These are phyloP conservation scores for Dalbergia cultrata DNA, from an alignment of 306 rosid species.

Conservation along the genomic window DNA sequence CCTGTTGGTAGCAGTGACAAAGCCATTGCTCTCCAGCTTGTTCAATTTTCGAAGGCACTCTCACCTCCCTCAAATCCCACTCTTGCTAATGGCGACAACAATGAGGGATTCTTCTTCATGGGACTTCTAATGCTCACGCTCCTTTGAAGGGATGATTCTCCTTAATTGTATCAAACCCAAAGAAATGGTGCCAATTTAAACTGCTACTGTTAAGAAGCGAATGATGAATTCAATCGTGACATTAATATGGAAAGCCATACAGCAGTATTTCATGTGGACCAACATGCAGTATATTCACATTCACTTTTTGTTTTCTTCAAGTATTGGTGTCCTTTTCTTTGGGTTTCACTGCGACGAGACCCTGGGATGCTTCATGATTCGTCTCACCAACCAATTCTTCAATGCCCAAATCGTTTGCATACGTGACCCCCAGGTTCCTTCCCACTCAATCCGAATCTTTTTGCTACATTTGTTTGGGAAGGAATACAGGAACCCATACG, in stretches of 20 bases:
- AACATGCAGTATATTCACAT: too few relatives aligned
- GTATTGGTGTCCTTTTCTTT: too few relatives aligned
- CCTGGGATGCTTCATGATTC: conserved; percentile 99
- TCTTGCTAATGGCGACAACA: conserved; percentile 42
- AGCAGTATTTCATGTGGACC: too few relatives aligned
- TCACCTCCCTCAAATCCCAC: conserved; percentile 21
- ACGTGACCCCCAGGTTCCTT: conserved; percentile 77
- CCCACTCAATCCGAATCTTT: too few relatives aligned
- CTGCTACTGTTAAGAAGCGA: too few relatives aligned
- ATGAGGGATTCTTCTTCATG: conserved; percentile 29
- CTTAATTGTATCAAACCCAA: too few relatives aligned
- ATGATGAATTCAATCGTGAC: too few relatives aligned
- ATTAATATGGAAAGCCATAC: too few relatives aligned
- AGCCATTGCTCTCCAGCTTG: conserved; percentile 20
- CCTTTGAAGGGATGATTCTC: conserved; percentile 45
- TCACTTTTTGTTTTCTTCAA: too few relatives aligned
- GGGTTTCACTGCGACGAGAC: conserved; percentile 90
- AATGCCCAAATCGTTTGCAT: conserved; percentile 84
- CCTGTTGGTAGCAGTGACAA: conserved; percentile 35
- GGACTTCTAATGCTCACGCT: conserved; percentile 47
- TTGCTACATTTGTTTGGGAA: too few relatives aligned
- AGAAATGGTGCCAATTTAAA: too few relatives aligned
- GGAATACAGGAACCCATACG: too few relatives aligned
- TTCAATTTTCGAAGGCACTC: conserved; percentile 28
- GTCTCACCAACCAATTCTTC: conserved; percentile 72